phyloP scores from a whole-genome alignment of 306 rosid species.

The Cicer cuneatum region DNA sequence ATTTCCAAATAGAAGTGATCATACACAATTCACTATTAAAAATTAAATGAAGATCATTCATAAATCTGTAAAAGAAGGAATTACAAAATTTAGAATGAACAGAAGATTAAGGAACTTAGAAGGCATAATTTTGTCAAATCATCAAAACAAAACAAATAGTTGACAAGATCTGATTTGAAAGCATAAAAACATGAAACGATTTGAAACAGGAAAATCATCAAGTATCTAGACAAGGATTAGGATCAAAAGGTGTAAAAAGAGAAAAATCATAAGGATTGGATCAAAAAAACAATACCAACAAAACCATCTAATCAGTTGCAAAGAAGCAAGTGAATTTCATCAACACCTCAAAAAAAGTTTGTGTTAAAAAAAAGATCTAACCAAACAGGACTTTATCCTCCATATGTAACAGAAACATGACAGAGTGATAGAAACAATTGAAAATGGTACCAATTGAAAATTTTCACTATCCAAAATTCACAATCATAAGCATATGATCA shows the following conservation, averaged over 20 bases:
- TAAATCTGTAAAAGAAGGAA: conserved; percentile 6
- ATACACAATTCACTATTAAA: background rate
- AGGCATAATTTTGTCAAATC: background rate
- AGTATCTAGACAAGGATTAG: background rate
- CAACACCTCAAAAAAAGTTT: conserved; percentile 37
- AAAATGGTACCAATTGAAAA: conserved; percentile 40
- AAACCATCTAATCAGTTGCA: conserved; percentile 37
- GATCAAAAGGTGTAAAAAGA: conserved; percentile 23
- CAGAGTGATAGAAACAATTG: conserved; percentile 13
- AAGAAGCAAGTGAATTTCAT: conserved; percentile 43
- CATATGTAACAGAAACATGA: conserved; percentile 38
- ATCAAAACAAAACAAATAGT: conserved; percentile 18
- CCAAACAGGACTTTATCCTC: conserved; percentile 49
- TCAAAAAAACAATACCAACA: conserved; percentile 27
- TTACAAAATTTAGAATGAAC: background rate
- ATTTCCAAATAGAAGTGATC: background rate
- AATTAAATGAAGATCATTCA: background rate
- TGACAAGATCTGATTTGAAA: conserved; percentile 37
- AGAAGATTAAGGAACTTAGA: too few relatives aligned
- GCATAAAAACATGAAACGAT: conserved; percentile 9
- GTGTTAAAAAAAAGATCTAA: conserved; percentile 23
- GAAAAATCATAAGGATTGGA: conserved; percentile 4
- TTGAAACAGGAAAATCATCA: conserved; percentile 34
- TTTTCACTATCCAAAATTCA: conserved; percentile 28
- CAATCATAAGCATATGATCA: conserved; percentile 26